A percentile compares a stretch with the other conserved stretches of the same genome.
These are phyloP conservation scores for Beta corolliflora DNA, from an alignment of 179 eudicot species.

Conservation along the genomic window DNA sequence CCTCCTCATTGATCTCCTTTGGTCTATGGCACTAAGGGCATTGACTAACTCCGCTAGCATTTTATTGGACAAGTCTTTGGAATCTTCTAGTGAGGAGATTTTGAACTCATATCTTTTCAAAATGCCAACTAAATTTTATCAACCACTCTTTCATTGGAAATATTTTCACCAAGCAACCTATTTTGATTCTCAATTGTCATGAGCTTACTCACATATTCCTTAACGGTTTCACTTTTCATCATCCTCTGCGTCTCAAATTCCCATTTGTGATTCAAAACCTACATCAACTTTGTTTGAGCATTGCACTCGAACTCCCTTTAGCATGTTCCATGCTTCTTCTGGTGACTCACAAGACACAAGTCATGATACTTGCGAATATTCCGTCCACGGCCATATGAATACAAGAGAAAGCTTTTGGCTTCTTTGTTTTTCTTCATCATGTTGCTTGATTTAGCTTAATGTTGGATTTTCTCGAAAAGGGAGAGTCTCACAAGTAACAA, in stretches of 20 bases:
- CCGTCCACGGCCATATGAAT: no score
- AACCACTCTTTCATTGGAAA: neutral
- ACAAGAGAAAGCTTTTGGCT: no score
- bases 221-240: neutral
- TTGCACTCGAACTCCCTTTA: slow-evolving; percentile 3
- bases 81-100: neutral
- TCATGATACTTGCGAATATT: no score
- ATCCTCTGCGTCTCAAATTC: neutral
- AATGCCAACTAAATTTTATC: neutral
- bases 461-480: no score
- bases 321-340: slow-evolving; percentile 11
- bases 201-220: neutral
- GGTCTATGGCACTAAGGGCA: neutral
- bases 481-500: no score
- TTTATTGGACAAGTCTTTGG: neutral
- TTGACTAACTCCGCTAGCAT: neutral
- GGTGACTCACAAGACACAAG: neutral
- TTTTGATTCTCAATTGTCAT: slow-evolving; percentile 1
- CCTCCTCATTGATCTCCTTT: slow-evolving; percentile 2
- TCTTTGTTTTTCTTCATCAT: no score
- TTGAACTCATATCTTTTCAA: neutral
- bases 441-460: no score
- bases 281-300: neutral
- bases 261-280: no score
- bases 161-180: neutral